These are phyloP conservation scores for Parachlorella kessleri DNA, from an alignment of 139 green algal genomes.

Conservation along the genomic window DNA sequence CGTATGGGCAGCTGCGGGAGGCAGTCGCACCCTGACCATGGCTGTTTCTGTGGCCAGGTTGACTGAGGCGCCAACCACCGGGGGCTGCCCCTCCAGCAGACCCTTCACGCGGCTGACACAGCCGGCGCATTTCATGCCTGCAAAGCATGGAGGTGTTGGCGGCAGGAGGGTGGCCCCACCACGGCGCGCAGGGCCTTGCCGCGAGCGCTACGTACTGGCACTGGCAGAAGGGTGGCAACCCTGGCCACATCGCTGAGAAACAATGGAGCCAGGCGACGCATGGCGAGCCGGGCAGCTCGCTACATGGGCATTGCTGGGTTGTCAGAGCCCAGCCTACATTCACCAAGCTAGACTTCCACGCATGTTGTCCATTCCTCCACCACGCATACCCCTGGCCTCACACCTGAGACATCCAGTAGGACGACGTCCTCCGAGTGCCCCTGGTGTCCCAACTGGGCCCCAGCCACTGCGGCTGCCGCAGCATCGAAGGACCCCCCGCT, in stretches of 20 bases:
- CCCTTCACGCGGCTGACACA: slow-evolving; percentile 81
- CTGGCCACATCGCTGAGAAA: background rate
- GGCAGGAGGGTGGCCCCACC: background rate
- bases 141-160: background rate
- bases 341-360: background rate
- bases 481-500: background rate
- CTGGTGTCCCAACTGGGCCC: background rate
- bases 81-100: slow-evolving; percentile 67
- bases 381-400: background rate
- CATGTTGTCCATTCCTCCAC: background rate
- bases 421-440: slow-evolving; percentile 66
- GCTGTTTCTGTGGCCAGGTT: slow-evolving; percentile 92
- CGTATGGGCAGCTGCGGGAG: background rate
- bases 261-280: background rate
- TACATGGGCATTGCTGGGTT: background rate
- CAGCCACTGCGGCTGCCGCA: background rate
- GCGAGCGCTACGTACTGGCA: too few species aligned
- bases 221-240: too few species aligned
- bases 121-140: slow-evolving; percentile 90
- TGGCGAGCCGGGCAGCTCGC: background rate
- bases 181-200: background rate
- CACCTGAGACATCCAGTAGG: slow-evolving; percentile 79
- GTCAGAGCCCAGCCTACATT: background rate
- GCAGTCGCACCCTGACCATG: slow-evolving; percentile 72
- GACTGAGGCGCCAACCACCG: slow-evolving; percentile 65